Evolutionary conservation across 2,329 filamentous ascomycete genomes (phyloP), one percentile per base, ranked within the genome.

Genomic region (Elsinoe perseae): DNA sequence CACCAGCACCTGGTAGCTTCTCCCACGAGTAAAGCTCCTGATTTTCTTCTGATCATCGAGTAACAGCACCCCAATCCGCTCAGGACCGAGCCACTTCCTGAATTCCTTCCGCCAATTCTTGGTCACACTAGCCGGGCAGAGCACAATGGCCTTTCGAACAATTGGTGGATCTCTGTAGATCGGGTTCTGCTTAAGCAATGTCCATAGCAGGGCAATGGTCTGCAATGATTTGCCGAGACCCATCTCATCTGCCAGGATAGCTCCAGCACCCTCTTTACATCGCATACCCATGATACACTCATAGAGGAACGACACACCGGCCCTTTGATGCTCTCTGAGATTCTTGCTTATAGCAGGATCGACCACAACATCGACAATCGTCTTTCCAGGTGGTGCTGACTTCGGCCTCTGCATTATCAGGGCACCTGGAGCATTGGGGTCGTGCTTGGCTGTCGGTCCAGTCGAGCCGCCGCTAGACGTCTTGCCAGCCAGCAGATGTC

Each of bases 231-330:
- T 89, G 18, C 85, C 85, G 1, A 89, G 69, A 0, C 85, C 85
- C 85, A 89, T 89, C 62, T 88, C 85, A 65, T 89, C 85, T 1
- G 85, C 85, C 50, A 89, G 72, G 58, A 89, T 83, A 2, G 84
- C 85, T 21, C 85, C 85, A 68, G 85, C 79, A 1, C 85, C 84
- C 62, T 80, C 80, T 59, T 79, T 83, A 40, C 77, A 72, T 40
- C 83, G 77, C 76, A 87, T 79, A 4, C 85, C 85, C 85, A 88
- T 88, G 0, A 88, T 82, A 65, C 85, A 87, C 68, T 88, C 85
- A 64, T 89, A 89, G 42, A 89, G 68, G 63, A 89, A 88, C 50
- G 80, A 74, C 0, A 88, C 83, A 20, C 85, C 85, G 64, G 85
- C 81, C 12, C 81, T 77, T 65, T 89, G 85, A 66, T 89, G 85